Base-by-base conservation (phyloP, 352 stramenopile genomes). In the Pythium monospermum region DNA sequence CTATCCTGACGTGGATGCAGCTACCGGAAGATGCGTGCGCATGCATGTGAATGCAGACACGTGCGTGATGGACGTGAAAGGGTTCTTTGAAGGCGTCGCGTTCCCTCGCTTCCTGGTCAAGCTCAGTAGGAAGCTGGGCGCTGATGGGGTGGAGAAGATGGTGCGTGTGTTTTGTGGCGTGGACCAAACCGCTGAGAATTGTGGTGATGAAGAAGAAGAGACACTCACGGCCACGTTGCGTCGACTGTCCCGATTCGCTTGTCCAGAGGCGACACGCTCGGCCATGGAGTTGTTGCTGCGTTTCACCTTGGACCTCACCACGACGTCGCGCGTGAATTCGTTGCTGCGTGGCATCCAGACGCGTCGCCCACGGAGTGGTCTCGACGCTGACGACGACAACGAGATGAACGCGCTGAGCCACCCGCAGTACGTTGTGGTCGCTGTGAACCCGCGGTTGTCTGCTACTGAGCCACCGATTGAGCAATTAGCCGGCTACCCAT, bases 81-180 rank as follows among this genome's bases (percentile, higher is more conserved):
- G n/a, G n/a, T n/a, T n/a, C n/a, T n/a, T n/a, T n/a, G n/a, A n/a
- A n/a, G n/a, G n/a, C n/a, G n/a, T n/a, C n/a, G n/a, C n/a, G n/a
- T n/a, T n/a, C n/a, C n/a, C n/a, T n/a, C n/a, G n/a, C n/a, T n/a
- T n/a, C n/a, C n/a, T n/a, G 15, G 21, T 65, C 26, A 54, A 60
- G 38, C 23, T 44, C 1, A 50, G 60, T 25, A 50, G 44, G 1
- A 56, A 44, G 49, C 31, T 60, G 3, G 19, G 16, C 3, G 50
- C 58, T 26, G 53, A 49, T 23, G 58, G 57, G 49, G 56, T 31
- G 4, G 48, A 60, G 27, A 13, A 35, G 8, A 8, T 35, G 8
- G 30, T 35, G 13, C 30, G 13, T 13, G 30, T 13, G 30, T 35
- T 35, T 35, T 35, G 30, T 35, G 30, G 30, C 13, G 7, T 35